Base-by-base conservation (phyloP, 768 basidiomycete genomes). In the Termitomyces sp. region DNA sequence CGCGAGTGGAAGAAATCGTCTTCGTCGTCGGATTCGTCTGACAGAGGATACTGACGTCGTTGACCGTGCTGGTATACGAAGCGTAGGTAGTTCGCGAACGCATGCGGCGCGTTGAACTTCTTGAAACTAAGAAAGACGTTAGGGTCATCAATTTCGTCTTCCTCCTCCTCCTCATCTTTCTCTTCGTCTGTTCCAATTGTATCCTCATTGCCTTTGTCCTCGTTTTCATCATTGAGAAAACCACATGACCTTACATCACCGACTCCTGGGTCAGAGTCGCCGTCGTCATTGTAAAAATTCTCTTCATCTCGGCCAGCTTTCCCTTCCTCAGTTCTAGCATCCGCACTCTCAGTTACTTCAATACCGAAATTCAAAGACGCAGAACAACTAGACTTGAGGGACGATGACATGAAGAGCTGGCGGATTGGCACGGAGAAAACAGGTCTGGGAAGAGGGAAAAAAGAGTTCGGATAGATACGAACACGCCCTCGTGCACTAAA, bases 401-500 rank as follows among this genome's bases (percentile, higher is more conserved):
- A 45, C 5, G 51, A 40, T n/a, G 61, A 56, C 1, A 58, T 30
- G 7, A 47, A 47, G 10, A 61, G 64, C 58, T 53, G 59, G 43
- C 60, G 53, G 7, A 61, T 53, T 10, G 62, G 62, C 3, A 60
- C 45, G 7, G 64, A 61, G 44, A 65, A 64, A n/a, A 60, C 46
- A 35, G 66, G 61, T 43, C 53, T 58, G 14, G 67, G 62, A 21
- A 60, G 56, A 17, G 60, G 64, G 47, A 56, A 51, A 37, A 58
- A 48, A 38, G 56, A 50, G 23, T 58, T 50, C 8, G 69, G 68
- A 8, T 69, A 63, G 12, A 80, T 68, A 46, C 69, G 68, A 19
- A 76, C 73, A 30, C 73, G 69, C 23, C 82, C 83, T 21, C 71
- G 70, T 1, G 84, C 85, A 7, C 63, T 61, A 66, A 90, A 88